These are phyloP conservation scores for Hypoxylon intermedium DNA, from an alignment of 495 filamentous ascomycete species.

Conservation along the genomic window DNA sequence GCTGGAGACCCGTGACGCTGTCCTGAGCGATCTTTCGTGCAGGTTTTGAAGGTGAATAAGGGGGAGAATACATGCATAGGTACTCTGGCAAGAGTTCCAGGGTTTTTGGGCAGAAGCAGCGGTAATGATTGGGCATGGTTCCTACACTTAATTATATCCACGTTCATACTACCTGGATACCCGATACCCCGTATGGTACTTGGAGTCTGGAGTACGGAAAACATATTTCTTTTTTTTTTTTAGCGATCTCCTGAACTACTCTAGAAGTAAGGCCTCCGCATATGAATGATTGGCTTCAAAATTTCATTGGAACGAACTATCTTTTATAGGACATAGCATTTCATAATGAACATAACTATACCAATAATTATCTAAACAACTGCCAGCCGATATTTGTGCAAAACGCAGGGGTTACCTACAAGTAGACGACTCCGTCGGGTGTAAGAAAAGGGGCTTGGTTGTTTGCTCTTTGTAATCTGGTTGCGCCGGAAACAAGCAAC, in stretches of 20 bases:
- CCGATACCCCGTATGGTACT: conserved; percentile 22
- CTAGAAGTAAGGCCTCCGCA: too few species aligned
- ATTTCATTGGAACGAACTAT: too few species aligned
- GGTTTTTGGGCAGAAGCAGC: neutral
- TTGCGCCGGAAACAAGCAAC: conserved; percentile 3
- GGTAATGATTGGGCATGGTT: conserved; percentile 2
- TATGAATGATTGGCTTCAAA: too few species aligned
- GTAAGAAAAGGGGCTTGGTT: conserved; percentile 5
- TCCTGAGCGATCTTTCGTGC: too few species aligned
- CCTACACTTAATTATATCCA: conserved; percentile 20
- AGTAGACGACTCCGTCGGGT: neutral
- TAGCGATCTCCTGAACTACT: too few species aligned
- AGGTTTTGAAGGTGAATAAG: too few species aligned
- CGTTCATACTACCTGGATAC: conserved; percentile 30
- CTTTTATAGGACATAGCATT: too few species aligned
- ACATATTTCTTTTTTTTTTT: neutral
- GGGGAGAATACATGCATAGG: too few species aligned
- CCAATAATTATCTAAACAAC: too few species aligned
- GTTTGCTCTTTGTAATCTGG: neutral
- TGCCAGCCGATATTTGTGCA: too few species aligned
- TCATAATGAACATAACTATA: too few species aligned
- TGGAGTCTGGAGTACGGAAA: neutral
- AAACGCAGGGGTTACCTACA: too few species aligned
- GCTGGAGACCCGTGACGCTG: conserved; percentile 51
- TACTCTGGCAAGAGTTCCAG: conserved; percentile 9